phyloP scores from a whole-genome alignment of 805 yeast genomes.

The Lipomyces sp. region DNA sequence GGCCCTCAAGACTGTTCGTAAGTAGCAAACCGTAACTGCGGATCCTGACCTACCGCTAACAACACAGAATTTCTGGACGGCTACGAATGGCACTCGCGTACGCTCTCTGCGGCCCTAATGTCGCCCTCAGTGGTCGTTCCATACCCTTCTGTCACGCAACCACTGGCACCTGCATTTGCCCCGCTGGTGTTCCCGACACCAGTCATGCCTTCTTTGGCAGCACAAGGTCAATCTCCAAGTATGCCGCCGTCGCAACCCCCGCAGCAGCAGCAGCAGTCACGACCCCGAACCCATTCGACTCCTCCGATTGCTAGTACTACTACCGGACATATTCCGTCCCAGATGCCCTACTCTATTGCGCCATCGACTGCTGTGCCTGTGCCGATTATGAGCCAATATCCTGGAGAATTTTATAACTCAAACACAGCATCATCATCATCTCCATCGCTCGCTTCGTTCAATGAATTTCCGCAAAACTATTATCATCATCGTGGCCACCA shows the following conservation, averaged over 20 bases:
- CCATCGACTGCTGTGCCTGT: background rate
- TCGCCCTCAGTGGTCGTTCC: slow-evolving; percentile 1
- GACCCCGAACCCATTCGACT: slow-evolving; percentile 3
- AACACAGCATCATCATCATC: slow-evolving; percentile 4
- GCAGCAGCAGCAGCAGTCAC: background rate
- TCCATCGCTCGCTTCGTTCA: background rate
- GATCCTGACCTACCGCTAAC: background rate
- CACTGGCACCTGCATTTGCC: background rate
- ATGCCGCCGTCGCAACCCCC: background rate
- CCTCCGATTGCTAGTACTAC: background rate
- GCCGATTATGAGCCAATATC: background rate
- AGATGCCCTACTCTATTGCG: background rate
- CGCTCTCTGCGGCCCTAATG: slow-evolving; percentile 18
- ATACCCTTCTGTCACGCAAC: background rate
- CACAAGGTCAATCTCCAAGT: background rate
- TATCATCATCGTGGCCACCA: slow-evolving; percentile 6
- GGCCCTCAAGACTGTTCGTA: slow-evolving; percentile 27
- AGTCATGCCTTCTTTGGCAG: background rate
- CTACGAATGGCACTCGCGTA: slow-evolving; percentile 33
- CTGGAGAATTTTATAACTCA: background rate
- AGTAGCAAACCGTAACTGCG: slow-evolving; percentile 3
- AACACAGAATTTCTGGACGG: slow-evolving; percentile 25
- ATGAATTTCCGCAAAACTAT: background rate
- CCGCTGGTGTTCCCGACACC: background rate
- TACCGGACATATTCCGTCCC: background rate